Evolutionary conservation across 2,329 filamentous ascomycete species (phyloP), one percentile per base, ranked within the genome.

Genomic region (Fusarium agapanthi): DNA sequence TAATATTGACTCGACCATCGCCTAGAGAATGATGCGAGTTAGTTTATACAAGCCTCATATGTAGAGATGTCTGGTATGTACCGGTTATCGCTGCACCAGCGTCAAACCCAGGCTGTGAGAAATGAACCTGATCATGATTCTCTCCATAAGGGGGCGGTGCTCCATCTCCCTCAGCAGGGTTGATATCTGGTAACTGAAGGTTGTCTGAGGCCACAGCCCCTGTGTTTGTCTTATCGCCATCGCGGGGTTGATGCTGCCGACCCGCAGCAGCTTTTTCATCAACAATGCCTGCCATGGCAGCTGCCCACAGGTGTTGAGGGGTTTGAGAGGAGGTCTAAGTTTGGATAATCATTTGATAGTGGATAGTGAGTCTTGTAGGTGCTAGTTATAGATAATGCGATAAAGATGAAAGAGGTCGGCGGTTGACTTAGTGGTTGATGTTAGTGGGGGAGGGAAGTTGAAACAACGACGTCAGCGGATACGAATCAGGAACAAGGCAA

Each of bases 1-100:
- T 91, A 83, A 96, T 94, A 77, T 94, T 90, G 75, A 96, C 87
- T 77, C 94, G 89, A 30, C 93, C 93, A 82, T 95, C 92, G 67
- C 89, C 92, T 90, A 48, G 20, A 32, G n/a, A 28, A 64, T 63
- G 58, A 73, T 32, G 61, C 30, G 35, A 48, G 44, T 76, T 68
- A 78, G 75, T 56, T 60, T 60, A 37, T 54, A 43, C 8, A 24
- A 7, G 20, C 38, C 20, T 43, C 38, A 60, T 7, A 22, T 28
- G 22, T 16, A 22, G 38, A 34, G 5, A 30, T 22, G 47, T 24
- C 11, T 34, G 47, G 37, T 70, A 89, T 88, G 41, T 71, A 89
- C 88, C 83, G 53, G 87, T 90, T 32, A 92, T 81, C 34, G 85
- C 84, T 45, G 90, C 90, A 43, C 87, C 88, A 30, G 90, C 90